Evolutionary conservation across 768 basidiomycete genomes (phyloP).

Genomic region (Rhodotorula paludigena): DNA sequence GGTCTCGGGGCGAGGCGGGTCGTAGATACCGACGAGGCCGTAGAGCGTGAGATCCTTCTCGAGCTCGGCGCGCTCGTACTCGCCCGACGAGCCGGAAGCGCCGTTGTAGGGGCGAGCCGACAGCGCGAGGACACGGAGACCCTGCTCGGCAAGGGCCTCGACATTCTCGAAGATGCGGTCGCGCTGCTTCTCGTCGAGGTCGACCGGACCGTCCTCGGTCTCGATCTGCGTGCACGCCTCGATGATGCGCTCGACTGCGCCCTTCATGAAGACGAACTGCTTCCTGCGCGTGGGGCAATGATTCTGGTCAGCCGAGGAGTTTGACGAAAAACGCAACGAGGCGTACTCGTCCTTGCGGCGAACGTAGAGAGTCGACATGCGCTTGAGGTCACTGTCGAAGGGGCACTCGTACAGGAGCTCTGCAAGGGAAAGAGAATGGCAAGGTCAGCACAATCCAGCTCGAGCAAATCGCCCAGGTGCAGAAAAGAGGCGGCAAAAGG

Average conservation of each 20-base stretch:
- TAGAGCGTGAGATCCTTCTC: conserved; percentile 55
- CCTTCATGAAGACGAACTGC: conserved; percentile 44
- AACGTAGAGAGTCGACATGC: conserved; percentile 47
- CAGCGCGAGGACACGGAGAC: conserved; percentile 50
- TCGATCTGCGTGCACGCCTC: conserved; percentile 51
- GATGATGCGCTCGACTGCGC: conserved; percentile 50
- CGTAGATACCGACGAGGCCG: conserved; percentile 59
- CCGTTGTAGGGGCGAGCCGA: conserved; percentile 45
- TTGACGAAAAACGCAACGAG: no score
- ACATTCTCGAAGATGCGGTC: conserved; percentile 44
- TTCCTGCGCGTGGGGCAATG: conserved; percentile 16
- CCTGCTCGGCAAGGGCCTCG: conserved; percentile 48
- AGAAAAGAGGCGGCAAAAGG: no score
- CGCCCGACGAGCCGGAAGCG: no score
- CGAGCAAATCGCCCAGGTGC: no score
- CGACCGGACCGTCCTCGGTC: conserved; percentile 37
- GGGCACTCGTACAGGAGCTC: conserved; percentile 49
- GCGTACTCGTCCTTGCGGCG: conserved; percentile 20
- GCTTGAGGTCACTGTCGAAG: conserved; percentile 52
- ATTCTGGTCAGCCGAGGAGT: neutral
- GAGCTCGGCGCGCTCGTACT: conserved; percentile 51
- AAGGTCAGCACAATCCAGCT: neutral
- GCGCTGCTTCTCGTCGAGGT: conserved; percentile 42
- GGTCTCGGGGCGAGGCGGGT: conserved; percentile 58
- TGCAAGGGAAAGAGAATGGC: neutral